These are phyloP conservation scores for Carex littledalei DNA, from an alignment of 176 grass and related monocot species.

Conservation along the genomic window DNA sequence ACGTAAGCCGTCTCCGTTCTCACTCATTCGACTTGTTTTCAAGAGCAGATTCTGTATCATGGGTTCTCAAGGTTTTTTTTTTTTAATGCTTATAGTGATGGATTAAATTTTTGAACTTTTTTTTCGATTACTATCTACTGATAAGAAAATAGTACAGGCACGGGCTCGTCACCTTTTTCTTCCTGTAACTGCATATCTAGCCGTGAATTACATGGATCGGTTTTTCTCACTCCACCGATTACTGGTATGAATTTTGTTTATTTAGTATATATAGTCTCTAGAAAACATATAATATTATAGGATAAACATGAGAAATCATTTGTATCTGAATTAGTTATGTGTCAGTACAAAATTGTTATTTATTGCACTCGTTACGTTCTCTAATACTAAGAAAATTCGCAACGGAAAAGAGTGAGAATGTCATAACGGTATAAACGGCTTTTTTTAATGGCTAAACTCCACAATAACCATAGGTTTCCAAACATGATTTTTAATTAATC, in stretches of 20 bases:
- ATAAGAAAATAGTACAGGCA: conserved; percentile 43
- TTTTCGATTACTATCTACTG: background rate
- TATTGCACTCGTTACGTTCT: background rate
- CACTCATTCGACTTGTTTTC: conserved; percentile 49
- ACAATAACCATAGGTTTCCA: background rate
- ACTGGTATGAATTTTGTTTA: conserved; percentile 20
- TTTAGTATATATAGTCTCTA: background rate
- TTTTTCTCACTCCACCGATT: conserved; percentile 76
- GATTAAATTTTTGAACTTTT: background rate
- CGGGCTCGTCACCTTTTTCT: conserved; percentile 57
- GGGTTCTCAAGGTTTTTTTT: conserved; percentile 78
- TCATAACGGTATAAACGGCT: background rate
- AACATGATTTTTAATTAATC: background rate
- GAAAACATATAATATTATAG: background rate
- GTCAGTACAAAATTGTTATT: background rate
- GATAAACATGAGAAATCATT: background rate
- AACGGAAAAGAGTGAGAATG: background rate
- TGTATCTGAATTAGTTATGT: background rate
- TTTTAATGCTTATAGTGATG: background rate
- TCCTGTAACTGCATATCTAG: conserved; percentile 87
- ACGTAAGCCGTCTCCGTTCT: conserved; percentile 61
- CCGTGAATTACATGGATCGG: conserved; percentile 97
- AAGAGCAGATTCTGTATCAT: conserved; percentile 63
- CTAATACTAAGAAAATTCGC: background rate
- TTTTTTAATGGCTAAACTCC: no score